Evolutionary conservation across 2,329 filamentous ascomycete genomes (phyloP).

Genomic region (Trichoderma guizhouense): DNA sequence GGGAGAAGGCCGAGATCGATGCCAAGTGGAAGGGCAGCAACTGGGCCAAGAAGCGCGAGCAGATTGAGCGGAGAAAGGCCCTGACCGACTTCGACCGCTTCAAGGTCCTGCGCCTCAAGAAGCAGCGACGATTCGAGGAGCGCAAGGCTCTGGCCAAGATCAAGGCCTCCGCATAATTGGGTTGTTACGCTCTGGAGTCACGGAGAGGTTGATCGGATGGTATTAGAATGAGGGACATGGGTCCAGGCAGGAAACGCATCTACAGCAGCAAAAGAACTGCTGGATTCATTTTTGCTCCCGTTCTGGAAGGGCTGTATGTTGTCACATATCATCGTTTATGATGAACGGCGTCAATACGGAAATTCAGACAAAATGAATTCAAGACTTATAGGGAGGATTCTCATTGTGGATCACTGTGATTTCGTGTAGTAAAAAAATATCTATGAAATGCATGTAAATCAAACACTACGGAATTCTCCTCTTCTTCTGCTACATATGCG

Average conservation of each 20-base stretch:
- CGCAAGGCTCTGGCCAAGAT: slow-evolving; percentile 94
- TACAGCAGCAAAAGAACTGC: slow-evolving; percentile 48
- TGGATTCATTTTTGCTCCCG: slow-evolving; percentile 56
- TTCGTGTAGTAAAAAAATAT: slow-evolving; percentile 24
- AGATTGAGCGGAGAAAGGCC: slow-evolving; percentile 80
- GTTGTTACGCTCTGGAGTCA: slow-evolving; percentile 26
- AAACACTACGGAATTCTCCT: slow-evolving; percentile 19
- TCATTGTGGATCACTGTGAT: slow-evolving; percentile 27
- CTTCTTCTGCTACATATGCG: neutral
- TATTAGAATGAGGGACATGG: slow-evolving; percentile 38
- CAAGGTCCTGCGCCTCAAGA: slow-evolving; percentile 99
- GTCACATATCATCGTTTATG: slow-evolving; percentile 55
- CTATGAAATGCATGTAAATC: slow-evolving; percentile 27
- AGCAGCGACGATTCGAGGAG: slow-evolving; percentile 98
- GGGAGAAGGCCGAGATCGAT: slow-evolving; percentile 90
- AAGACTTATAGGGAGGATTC: slow-evolving; percentile 25
- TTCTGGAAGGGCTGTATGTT: slow-evolving; percentile 64
- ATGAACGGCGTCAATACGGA: slow-evolving; percentile 67
- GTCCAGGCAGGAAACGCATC: slow-evolving; percentile 35
- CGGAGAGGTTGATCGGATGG: slow-evolving; percentile 34
- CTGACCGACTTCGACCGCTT: slow-evolving; percentile 99
- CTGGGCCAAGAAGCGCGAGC: slow-evolving; percentile 91
- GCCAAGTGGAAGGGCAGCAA: slow-evolving; percentile 86
- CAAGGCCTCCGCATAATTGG: slow-evolving; percentile 70
- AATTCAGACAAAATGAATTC: slow-evolving; percentile 49